These are phyloP conservation scores for Arctium lappa DNA, from an alignment of 129 eudicot species.

Conservation along the genomic window DNA sequence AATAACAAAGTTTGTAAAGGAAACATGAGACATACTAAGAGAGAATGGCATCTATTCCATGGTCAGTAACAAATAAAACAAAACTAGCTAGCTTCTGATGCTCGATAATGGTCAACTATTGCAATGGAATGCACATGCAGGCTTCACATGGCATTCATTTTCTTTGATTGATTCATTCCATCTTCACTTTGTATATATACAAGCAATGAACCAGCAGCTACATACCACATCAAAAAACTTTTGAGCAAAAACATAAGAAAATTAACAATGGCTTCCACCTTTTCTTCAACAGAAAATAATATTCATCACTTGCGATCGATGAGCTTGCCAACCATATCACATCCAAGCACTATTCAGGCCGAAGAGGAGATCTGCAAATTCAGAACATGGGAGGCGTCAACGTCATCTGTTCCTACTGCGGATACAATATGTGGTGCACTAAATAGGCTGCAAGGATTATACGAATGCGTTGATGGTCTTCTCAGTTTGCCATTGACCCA, in stretches of 20 bases:
- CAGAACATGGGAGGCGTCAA: constrained; percentile 38
- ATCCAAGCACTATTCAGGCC: constrained; percentile 44
- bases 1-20: constrained; percentile 26
- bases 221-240: constrained; percentile 20
- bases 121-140: constrained; percentile 22
- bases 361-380: constrained; percentile 50
- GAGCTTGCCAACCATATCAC: constrained; percentile 52
- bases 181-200: constrained; percentile 22
- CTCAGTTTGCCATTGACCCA: constrained; percentile 46
- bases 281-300: constrained; percentile 19
- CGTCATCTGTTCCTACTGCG: constrained; percentile 38
- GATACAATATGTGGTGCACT: constrained; percentile 42
- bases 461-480: constrained; percentile 41
- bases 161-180: constrained; percentile 16
- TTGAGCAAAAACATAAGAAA: constrained; percentile 3
- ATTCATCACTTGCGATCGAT: constrained; percentile 41
- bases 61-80: constrained; percentile 35
- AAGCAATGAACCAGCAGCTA: not conserved
- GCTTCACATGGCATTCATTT: constrained; percentile 29
- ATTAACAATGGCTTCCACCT: constrained; percentile 29
- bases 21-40: constrained; percentile 29
- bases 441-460: constrained; percentile 42
- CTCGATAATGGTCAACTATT: constrained; percentile 26
- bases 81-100: constrained; percentile 13
- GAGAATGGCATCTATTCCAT: constrained; percentile 42